Conservation (phyloP, 345 rosid genomes). For the Eucalyptus caleyi region DNA sequence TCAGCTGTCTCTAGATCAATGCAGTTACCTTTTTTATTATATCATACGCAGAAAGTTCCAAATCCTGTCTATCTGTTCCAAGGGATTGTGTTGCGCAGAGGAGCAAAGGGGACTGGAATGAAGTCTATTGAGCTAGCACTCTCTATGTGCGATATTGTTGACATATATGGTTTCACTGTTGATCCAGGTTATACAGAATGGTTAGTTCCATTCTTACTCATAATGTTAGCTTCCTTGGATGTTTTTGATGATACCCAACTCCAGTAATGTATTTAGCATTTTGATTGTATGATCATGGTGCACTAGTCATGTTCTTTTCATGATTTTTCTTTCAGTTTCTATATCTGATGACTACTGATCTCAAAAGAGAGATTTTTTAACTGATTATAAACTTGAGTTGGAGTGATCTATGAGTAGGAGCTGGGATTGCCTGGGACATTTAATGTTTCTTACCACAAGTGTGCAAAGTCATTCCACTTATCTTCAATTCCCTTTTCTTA, state of each 20-base stretch:
- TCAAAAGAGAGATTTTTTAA: background rate
- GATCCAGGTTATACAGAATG: constrained; percentile 99
- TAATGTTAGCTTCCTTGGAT: background rate
- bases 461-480: background rate
- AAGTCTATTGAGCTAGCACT: constrained; percentile 92
- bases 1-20: background rate
- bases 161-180: constrained; percentile 96
- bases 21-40: background rate
- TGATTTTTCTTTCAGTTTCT: background rate
- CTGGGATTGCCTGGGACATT: background rate
- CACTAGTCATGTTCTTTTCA: background rate
- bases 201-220: constrained; percentile 15
- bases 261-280: background rate
- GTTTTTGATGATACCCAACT: background rate
- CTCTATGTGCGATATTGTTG: constrained; percentile 91
- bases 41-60: constrained; percentile 54
- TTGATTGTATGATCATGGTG: background rate
- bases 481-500: background rate
- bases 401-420: background rate
- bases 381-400: background rate
- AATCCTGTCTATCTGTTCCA: constrained; percentile 99
- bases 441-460: background rate
- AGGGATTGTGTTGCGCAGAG: constrained; percentile 93
- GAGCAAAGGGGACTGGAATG: constrained; percentile 99
- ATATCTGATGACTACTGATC: background rate